Evolutionary conservation across 352 stramenopile genomes (phyloP).

Genomic region (Phytophthora idaei): DNA sequence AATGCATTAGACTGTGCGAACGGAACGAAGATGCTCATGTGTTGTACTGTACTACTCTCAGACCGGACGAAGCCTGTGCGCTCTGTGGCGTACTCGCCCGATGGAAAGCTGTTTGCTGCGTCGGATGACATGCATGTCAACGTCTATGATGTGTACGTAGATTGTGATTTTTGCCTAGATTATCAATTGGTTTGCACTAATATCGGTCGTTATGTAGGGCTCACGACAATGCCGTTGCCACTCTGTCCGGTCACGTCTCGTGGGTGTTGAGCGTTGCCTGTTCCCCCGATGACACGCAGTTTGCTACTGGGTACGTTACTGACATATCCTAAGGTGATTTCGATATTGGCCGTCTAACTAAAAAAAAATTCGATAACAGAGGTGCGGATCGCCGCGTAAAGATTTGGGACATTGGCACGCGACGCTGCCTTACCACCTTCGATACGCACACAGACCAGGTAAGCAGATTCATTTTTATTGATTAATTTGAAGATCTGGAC

Average conservation of each 20-base stretch:
- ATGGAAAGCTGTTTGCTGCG: slow-evolving; percentile 88
- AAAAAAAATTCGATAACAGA: slow-evolving; percentile 33
- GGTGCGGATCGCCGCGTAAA: slow-evolving; percentile 91
- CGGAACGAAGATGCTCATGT: slow-evolving; percentile 8
- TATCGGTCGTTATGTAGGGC: slow-evolving; percentile 36
- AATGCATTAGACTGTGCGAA: neutral
- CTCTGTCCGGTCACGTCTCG: slow-evolving; percentile 88
- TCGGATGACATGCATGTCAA: slow-evolving; percentile 94
- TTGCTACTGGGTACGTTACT: slow-evolving; percentile 75
- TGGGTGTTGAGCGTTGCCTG: slow-evolving; percentile 89
- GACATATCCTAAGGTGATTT: neutral
- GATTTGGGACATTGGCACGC: slow-evolving; percentile 91
- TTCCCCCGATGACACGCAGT: slow-evolving; percentile 83
- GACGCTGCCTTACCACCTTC: slow-evolving; percentile 90
- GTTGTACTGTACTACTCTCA: slow-evolving; percentile 24
- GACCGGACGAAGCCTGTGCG: slow-evolving; percentile 89
- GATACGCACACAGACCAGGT: slow-evolving; percentile 91
- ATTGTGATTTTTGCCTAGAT: neutral
- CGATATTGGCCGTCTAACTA: slow-evolving; percentile 1
- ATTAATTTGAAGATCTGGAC: slow-evolving; percentile 5
- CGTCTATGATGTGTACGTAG: slow-evolving; percentile 90
- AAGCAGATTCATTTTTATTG: slow-evolving; percentile 1
- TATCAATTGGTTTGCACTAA: neutral
- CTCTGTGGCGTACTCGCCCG: slow-evolving; percentile 81
- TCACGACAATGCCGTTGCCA: slow-evolving; percentile 79